Evolutionary conservation across 140 eudicot species (phyloP), one percentile per base, ranked within the genome.

Genomic region (Flaveria floridana): DNA sequence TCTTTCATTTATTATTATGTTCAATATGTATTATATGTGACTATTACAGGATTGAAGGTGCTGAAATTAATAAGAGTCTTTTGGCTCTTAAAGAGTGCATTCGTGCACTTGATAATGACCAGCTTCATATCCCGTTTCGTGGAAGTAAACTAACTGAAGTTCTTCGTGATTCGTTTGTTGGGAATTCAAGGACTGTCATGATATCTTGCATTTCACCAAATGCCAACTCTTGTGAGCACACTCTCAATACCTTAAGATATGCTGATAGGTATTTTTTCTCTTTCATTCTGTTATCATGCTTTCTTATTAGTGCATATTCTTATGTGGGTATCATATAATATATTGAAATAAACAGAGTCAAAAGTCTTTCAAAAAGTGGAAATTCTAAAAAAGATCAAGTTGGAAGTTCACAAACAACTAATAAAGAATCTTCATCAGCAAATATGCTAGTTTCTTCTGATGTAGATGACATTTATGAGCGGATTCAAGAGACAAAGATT

Each of bases 61-160:
- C 99, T 76, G 99, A 94, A 94, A 94, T 94, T 34, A 94, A 94
- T 84, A 94, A 94, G 83, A 91, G 97, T 79, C 90, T 95, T 68
- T 85, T 95, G 87, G 99, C 99, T 42, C 90, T 95, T 68, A 95
- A 95, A 84, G 97, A 95, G 82, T 95, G 99, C 84, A 95, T 95
- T 59, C 96, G 99, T 76, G 99, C 97, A 67, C 97, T 95, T 79
- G 99, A 95, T 68, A 95, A 95, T 80, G 99, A 95, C 80, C 99
- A 95, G 80, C 77, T 91, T 76, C 99, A 95, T 82, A 95, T 95
- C 82, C 99, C 99, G 1, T 95, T 95, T 80, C 94, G 99, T 65
- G 99, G 99, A 78, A 95, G 99, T 83, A 95, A 95, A 66, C 92
- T 95, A 57, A 95, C 99, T 5, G 99, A 95, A 84, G 99, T 95